phyloP scores from a whole-genome alignment of 2,329 filamentous ascomycete genomes.

The Furcasterigmium furcatum region DNA sequence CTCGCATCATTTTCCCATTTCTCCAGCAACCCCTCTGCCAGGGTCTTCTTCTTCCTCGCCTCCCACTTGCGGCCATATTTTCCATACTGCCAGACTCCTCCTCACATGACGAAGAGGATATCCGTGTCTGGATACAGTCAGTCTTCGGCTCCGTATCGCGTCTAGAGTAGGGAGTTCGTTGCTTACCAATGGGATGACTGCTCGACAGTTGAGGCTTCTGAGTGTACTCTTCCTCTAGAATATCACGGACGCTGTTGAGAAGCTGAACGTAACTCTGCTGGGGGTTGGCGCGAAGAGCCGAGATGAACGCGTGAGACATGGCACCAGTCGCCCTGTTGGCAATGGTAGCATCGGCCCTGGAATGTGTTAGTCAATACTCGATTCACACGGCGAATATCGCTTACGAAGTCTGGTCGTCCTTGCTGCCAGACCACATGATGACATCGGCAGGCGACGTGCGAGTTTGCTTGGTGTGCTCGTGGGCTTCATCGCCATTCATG shows the following conservation, averaged over 20 bases:
- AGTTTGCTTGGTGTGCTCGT: conserved; percentile 76
- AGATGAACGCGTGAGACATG: conserved; percentile 98
- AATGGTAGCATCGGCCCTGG: conserved; percentile 88
- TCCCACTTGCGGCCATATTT: no score
- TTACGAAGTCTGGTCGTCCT: conserved; percentile 91
- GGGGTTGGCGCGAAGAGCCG: conserved; percentile 88
- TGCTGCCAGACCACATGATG: conserved; percentile 96
- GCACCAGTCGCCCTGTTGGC: conserved; percentile 88
- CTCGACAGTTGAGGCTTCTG: conserved; percentile 97
- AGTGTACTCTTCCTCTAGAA: conserved; percentile 80
- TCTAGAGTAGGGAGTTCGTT: no score
- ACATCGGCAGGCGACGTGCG: conserved; percentile 96
- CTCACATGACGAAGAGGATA: background rate
- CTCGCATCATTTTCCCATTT: no score
- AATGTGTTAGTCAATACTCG: background rate
- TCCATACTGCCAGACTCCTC: background rate
- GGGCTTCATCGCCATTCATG: conserved; percentile 74
- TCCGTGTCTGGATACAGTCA: background rate
- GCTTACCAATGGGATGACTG: conserved; percentile 87
- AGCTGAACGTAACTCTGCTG: conserved; percentile 98
- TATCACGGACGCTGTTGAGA: conserved; percentile 93
- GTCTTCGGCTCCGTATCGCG: background rate
- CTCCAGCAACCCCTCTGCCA: no score
- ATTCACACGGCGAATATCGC: conserved; percentile 35
- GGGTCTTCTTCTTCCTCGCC: no score